Evolutionary conservation across 2,329 filamentous ascomycete genomes (phyloP), one percentile per base, ranked within the genome.

Genomic region (Aspergillus quadricinctus): DNA sequence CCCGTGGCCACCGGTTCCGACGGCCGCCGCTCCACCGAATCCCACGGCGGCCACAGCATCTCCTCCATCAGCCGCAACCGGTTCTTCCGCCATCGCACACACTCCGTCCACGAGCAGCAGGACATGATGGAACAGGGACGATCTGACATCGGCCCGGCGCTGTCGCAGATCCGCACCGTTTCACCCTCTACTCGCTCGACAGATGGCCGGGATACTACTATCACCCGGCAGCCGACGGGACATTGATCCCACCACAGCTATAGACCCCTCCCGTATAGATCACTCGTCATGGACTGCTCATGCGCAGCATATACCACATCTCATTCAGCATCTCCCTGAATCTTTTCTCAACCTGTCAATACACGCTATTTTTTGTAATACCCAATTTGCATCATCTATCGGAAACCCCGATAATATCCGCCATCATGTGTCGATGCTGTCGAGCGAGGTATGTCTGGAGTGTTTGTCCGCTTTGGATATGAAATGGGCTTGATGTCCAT

Each of bases 31-130:
- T 72, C 70, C 7, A 66, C 60, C n/a, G 70, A 72, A 7, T 68
- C 69, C 4, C 56, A 62, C 48, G 64, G 67, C 57, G 61, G 64
- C 63, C 69, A 61, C 57, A 76, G 63, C 61, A 65, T 67, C 29
- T 67, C 61, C 21, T 72, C 77, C 4, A 73, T 75, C 5, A 82
- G 84, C 56, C 79, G 81, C 6, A 86, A 86, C 60, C 79, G 85
- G 2, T 88, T 88, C 74, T 84, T 88, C 70, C 74, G 79, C 37
- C 79, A 83, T n/a, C 71, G 70, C 53, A 72, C 65, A 27, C 66
- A 61, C 50, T 54, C 62, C 52, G 63, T 60, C 50, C 64, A 60
- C 9, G 66, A 67, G 35, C 64, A 76, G 8, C 75, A 69, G 2
- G 73, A 80, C 57, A 62, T 81, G 55, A 72, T 75, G 62, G 79